Base-by-base conservation (phyloP, 805 yeast species). In the Lachancea dasiensis region DNA sequence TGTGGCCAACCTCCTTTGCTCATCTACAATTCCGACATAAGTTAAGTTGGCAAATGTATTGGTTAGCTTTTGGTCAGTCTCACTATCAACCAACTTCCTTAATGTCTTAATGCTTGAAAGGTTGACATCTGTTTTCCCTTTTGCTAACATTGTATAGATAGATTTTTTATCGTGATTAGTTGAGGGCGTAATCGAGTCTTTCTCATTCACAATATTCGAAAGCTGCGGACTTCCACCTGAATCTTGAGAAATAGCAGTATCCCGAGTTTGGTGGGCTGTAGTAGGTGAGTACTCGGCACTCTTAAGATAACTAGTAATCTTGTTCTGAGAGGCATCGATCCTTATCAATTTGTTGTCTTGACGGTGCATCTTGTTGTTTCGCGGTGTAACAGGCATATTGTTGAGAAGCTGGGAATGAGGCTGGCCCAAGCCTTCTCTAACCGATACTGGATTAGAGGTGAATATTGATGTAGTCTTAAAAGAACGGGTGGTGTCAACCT, bases 21-120 rank as follows among this genome's bases (percentile, higher is more conserved):
- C 72, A 54, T 90, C 97, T 2, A 85, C 89, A 3, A 90, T 62
- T 0, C 98, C 98, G 6, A 92, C 81, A 52, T 72, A 85, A 0
- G 81, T 75, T 34, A 81, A 73, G 38, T 82, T 75, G 6, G 81
- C 70, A 58, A 90, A 77, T 2, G 86, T 60, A 29, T 75, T 71
- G 0, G 95, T 80, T 17, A 90, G 60, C 4, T 70, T 69, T n/a
- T 63, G 54, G 52, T 79, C 71, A 0, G 73, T 62, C 0, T 57
- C 44, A 0, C 49, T 47, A 29, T 76, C 75, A 1, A 81, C 70
- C 9, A 70, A 72, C 16, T 64, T 55, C 16, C 81, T 61, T 4
- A 92, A 67, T 2, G 67, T 64, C n/a, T 63, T 56, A 2, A 90
- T 67, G 46, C 90, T 81, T 8, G 73, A 67, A 11, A 84, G 63